Evolutionary conservation across 768 basidiomycete genomes (phyloP).

Genomic region (Saitozyma sp.): DNA sequence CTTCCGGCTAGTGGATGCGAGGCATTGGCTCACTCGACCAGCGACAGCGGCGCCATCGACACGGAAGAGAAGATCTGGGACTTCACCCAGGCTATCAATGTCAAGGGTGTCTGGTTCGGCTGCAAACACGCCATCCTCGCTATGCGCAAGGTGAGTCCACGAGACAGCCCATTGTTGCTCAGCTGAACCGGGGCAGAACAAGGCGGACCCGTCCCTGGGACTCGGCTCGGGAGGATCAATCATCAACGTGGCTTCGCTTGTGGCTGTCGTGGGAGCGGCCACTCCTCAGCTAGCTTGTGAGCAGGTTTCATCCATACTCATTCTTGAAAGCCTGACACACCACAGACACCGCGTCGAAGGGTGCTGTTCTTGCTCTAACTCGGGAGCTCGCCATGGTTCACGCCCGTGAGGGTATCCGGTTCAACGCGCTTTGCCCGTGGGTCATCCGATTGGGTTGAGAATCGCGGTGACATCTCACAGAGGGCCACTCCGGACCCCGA

Average conservation of each 20-base stretch:
- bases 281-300: conserved; percentile 94
- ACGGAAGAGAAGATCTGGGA: conserved; percentile 95
- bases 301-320: conserved; percentile 42
- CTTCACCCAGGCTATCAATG: conserved; percentile 71
- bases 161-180: not conserved
- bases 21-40: not conserved
- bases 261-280: conserved; percentile 91
- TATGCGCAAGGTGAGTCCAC: conserved; percentile 67
- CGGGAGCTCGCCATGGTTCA: conserved; percentile 97
- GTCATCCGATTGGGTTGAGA: conserved; percentile 43
- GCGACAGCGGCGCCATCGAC: conserved; percentile 89
- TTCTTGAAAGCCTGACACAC: not conserved
- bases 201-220: conserved; percentile 74
- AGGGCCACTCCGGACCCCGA: conserved; percentile 90
- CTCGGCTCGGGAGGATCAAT: conserved; percentile 73
- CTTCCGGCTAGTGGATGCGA: not conserved
- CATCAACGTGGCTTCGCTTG: conserved; percentile 98
- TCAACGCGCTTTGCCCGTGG: conserved; percentile 95
- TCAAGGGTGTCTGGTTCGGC: conserved; percentile 99
- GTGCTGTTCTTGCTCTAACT: conserved; percentile 97
- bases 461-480: conserved; percentile 54
- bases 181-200: conserved; percentile 58
- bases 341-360: conserved; percentile 92
- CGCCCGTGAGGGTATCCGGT: conserved; percentile 90
- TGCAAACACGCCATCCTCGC: conserved; percentile 96